These are phyloP conservation scores for Kwoniella botswanensis DNA, from an alignment of 768 basidiomycete species.

Conservation along the genomic window DNA sequence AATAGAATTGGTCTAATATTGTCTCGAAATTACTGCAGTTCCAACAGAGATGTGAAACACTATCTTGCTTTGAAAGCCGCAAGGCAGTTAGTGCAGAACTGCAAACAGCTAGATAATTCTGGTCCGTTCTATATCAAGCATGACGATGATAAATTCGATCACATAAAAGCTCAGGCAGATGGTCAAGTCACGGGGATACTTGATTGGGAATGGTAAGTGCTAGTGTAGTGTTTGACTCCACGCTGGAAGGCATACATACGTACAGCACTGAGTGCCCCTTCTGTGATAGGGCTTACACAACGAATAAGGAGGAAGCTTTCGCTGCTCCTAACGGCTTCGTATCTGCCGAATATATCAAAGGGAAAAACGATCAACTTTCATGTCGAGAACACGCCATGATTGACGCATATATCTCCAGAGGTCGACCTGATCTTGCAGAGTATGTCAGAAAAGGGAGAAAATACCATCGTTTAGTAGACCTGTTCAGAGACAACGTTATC, in stretches of 20 bases:
- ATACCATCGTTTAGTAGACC: constrained; percentile 2
- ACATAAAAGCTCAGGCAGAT: constrained; percentile 41
- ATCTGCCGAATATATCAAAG: background rate
- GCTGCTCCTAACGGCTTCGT: constrained; percentile 1
- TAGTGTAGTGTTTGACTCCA: too few species aligned
- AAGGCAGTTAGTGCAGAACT: background rate
- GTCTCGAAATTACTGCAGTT: background rate
- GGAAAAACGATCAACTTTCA: background rate
- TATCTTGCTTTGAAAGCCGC: background rate
- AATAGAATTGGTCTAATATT: background rate
- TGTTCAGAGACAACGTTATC: background rate
- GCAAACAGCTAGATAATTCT: background rate
- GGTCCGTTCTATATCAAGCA: constrained; percentile 38
- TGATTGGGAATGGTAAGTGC: constrained; percentile 51
- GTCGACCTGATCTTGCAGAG: constrained; percentile 1
- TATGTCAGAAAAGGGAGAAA: constrained; percentile 6
- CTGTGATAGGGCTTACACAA: constrained; percentile 9
- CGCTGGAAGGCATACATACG: too few species aligned
- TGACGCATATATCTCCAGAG: background rate
- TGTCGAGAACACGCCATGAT: background rate
- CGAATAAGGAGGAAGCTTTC: constrained; percentile 24
- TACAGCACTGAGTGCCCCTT: too few species aligned
- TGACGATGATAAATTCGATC: constrained; percentile 43
- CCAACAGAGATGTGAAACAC: background rate
- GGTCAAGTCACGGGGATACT: constrained; percentile 44